Evolutionary conservation across 305 asterid species (phyloP).

Genomic region (Solanum hybrid): DNA sequence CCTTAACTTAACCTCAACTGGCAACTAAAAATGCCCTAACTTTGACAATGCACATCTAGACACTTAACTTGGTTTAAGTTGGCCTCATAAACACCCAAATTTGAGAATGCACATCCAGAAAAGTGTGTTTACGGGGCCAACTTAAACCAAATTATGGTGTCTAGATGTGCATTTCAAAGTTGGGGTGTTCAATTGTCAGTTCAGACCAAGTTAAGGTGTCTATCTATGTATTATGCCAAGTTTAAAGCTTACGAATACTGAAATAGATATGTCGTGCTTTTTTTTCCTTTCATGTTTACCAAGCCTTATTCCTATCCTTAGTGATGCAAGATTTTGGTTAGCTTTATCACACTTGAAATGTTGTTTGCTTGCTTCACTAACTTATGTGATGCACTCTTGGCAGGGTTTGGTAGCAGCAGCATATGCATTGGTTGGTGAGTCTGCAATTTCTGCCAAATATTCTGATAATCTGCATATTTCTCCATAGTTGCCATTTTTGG

Average conservation of each 20-base stretch:
- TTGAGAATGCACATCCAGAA: neutral
- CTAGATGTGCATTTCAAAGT: neutral
- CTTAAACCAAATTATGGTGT: neutral
- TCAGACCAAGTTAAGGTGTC: neutral
- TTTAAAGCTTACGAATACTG: neutral
- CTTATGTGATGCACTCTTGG: constrained; percentile 10
- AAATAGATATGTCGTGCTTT: neutral
- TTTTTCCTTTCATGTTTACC: neutral
- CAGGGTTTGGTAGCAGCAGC: constrained; percentile 63
- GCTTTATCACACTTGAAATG: neutral
- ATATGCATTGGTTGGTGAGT: constrained; percentile 54
- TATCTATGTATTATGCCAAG: neutral
- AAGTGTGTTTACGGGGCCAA: neutral
- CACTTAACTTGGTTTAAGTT: neutral
- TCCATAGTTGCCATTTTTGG: neutral
- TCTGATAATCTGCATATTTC: neutral
- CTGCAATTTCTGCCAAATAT: constrained; percentile 10
- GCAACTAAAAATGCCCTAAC: neutral
- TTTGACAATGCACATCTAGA: neutral
- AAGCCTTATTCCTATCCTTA: neutral
- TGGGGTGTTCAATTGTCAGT: neutral
- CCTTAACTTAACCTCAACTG: neutral
- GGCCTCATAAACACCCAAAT: neutral
- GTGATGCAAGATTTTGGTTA: neutral
- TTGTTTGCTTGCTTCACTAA: constrained; percentile 4